These are phyloP conservation scores for Salix purpurea DNA, from an alignment of 345 rosid genomes.

Conservation along the genomic window DNA sequence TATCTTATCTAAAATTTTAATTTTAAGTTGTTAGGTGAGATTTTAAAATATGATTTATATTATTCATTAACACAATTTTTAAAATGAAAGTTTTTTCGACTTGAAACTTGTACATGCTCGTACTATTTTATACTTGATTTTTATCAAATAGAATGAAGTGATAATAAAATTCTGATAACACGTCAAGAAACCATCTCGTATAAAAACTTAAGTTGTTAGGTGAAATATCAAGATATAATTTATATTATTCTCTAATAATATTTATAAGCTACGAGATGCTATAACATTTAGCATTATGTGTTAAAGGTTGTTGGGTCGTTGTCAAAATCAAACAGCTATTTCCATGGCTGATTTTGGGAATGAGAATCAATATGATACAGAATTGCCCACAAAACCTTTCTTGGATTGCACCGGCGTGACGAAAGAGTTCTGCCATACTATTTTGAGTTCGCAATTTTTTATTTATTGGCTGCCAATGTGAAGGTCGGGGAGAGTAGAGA, in stretches of 20 bases:
- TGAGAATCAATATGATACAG: conserved; percentile 34
- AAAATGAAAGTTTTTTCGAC: too few species aligned
- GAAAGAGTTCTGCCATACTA: background rate
- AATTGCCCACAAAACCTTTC: conserved; percentile 24
- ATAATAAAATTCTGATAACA: too few species aligned
- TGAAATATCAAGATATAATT: too few species aligned
- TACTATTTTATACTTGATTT: too few species aligned
- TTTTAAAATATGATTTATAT: too few species aligned
- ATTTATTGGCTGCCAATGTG: background rate
- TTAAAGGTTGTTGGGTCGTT: conserved; percentile 43
- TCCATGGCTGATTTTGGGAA: conserved; percentile 19
- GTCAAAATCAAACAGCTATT: conserved; percentile 38
- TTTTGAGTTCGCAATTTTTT: conserved; percentile 4
- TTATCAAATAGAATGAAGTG: too few species aligned
- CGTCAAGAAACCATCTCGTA: too few species aligned
- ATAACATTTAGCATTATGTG: conserved; percentile 34
- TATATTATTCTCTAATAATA: too few species aligned
- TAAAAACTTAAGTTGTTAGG: too few species aligned
- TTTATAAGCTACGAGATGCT: conserved; percentile 19
- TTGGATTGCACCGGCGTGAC: conserved; percentile 1
- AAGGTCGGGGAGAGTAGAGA: background rate
- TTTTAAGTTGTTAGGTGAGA: too few species aligned
- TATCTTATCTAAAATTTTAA: too few species aligned
- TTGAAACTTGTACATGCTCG: rapidly evolving
- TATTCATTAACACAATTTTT: too few species aligned